Evolutionary conservation across 2,329 filamentous ascomycete species (phyloP), one percentile per base, ranked within the genome.

Genomic region (Neonectria sp.): DNA sequence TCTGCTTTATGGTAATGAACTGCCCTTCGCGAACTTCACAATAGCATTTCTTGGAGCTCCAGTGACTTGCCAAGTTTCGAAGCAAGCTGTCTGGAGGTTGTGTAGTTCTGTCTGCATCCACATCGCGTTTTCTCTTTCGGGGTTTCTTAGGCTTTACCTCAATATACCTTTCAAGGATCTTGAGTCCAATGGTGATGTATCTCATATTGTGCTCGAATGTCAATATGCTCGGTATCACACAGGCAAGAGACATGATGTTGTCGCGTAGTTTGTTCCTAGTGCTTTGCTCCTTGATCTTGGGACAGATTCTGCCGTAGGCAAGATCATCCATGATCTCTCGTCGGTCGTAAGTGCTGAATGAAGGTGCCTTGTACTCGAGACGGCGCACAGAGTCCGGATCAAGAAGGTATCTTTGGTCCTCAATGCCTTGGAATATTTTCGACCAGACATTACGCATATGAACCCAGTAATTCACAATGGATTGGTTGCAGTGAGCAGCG

Each of bases 331-430:
- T n/a, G 33, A 55, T 55, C 11, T 24, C 21, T 6, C 8, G 17
- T 33, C 9, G 33, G 33, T 55, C 33, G 31, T 21, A 40, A 25
- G 37, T 33, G 21, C 52, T 55, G 31, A 31, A 55, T 5, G 9
- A 37, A 15, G 52, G 52, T 24, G 33, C 52, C 25, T 55, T 55
- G n/a, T 55, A 55, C 25, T 55, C n/a, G n/a, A 55, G 52, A 15
- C 25, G 37, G 31, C 33, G 33, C n/a, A 55, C 33, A 35, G 35
- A 17, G 37, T 25, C 37, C 25, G 52, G 7, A 24, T 55, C 17
- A 13, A 55, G 25, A 9, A 55, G 25, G 6, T 37, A 13, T 31
- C n/a, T 33, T 31, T 43, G 40, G 21, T 55, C 21, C 24, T 40
- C 33, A 27, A 40, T 13, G n/a, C 52, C 33, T 15, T 12, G 24